A percentile compares a stretch with the other conserved stretches of the same genome.
phyloP scores from a whole-genome alignment of 2,329 filamentous ascomycete genomes.

The Monilinia vaccinii-corymbosi region DNA sequence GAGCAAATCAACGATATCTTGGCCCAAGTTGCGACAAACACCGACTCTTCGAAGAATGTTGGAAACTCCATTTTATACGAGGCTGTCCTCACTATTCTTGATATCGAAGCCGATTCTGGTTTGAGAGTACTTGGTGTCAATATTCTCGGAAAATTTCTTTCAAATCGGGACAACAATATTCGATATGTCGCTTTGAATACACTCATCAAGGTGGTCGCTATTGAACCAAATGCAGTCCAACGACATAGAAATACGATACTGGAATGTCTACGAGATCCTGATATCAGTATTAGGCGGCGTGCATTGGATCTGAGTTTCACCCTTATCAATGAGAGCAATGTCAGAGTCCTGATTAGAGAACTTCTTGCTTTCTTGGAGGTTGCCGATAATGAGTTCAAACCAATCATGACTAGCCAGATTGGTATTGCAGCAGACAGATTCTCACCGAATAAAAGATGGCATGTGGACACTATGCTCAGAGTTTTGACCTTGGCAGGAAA shows the following conservation, averaged over 20 bases:
- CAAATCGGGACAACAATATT: conserved; percentile 99
- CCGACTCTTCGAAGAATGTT: conserved; percentile 95
- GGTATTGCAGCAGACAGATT: conserved; percentile 94
- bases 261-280: conserved; percentile 90
- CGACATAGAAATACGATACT: conserved; percentile 95
- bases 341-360: conserved; percentile 86
- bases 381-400: conserved; percentile 97
- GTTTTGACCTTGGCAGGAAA: conserved; percentile 90
- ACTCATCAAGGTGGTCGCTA: conserved; percentile 92
- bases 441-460: conserved; percentile 95
- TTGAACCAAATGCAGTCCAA: conserved; percentile 96
- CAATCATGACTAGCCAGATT: conserved; percentile 96
- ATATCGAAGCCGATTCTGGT: conserved; percentile 95
- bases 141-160: conserved; percentile 93
- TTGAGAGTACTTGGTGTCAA: conserved; percentile 92
- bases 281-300: conserved; percentile 92
- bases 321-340: conserved; percentile 92
- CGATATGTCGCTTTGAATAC: conserved; percentile 97
- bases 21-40: conserved; percentile 95
- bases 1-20: conserved; percentile 98
- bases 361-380: conserved; percentile 92
- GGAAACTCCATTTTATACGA: conserved; percentile 98
- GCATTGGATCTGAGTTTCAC: conserved; percentile 98
- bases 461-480: conserved; percentile 93
- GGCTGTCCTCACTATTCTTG: conserved; percentile 90